phyloP scores from a whole-genome alignment of 1,284 basidiomycete species.

The Mycena sp. region DNA sequence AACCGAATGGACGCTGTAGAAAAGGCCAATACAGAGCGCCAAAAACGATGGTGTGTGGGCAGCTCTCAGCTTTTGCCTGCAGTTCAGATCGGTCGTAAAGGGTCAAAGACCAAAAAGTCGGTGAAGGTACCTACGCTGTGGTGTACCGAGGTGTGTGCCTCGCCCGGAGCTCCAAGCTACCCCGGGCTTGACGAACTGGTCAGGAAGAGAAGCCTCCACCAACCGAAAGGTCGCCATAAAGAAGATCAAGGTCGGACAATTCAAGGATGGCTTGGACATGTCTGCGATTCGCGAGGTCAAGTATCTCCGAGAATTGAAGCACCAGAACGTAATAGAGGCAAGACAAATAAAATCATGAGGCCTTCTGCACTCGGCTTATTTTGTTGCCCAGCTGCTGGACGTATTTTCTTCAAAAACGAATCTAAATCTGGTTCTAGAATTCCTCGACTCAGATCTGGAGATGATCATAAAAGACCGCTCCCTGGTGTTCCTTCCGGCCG shows the following conservation, averaged over 20 bases:
- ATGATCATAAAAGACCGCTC: constrained; percentile 95
- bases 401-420: constrained; percentile 98
- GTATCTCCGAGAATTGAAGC: constrained; percentile 92
- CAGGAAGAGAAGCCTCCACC: constrained; percentile 78
- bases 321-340: constrained; percentile 96
- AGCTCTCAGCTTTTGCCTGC: constrained; percentile 1
- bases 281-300: constrained; percentile 99
- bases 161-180: background rate
- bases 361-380: constrained; percentile 4
- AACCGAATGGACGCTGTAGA: constrained; percentile 89
- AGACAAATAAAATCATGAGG: background rate
- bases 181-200: background rate
- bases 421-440: constrained; percentile 97
- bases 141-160: constrained; percentile 85
- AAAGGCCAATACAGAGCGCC: constrained; percentile 73
- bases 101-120: constrained; percentile 90
- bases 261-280: constrained; percentile 99
- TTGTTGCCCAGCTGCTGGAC: constrained; percentile 80
- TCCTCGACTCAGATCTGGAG: constrained; percentile 97
- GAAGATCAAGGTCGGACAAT: constrained; percentile 96
- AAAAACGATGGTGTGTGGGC: constrained; percentile 68
- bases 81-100: constrained; percentile 51
- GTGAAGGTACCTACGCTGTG: constrained; percentile 97
- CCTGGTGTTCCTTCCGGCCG: constrained; percentile 92
- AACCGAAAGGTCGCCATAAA: constrained; percentile 93